Evolutionary conservation across 148 eudicot genomes (phyloP).

Genomic region (Tetragonia tetragonoides): DNA sequence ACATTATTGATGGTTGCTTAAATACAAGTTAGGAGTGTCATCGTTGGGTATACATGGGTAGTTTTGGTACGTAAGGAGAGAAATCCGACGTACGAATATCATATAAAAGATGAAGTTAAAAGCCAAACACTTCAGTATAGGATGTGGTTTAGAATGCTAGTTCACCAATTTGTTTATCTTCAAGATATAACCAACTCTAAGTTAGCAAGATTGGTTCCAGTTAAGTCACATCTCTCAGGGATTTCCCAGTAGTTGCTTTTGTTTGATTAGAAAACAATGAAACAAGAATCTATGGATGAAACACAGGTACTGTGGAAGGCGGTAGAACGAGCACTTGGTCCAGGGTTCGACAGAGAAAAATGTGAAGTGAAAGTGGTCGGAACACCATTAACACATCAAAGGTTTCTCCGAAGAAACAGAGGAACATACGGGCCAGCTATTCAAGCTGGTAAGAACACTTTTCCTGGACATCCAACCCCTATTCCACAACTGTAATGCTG

Average conservation of each 20-base stretch:
- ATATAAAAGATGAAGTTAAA: not conserved
- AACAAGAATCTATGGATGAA: not conserved
- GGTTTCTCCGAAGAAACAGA: constrained; percentile 80
- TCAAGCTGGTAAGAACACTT: constrained; percentile 70
- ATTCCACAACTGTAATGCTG: constrained; percentile 82
- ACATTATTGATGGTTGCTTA: not conserved
- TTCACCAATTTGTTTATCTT: not conserved
- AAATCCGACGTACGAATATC: not conserved
- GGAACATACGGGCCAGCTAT: constrained; percentile 98
- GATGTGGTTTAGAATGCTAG: not conserved
- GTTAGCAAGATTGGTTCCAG: not conserved
- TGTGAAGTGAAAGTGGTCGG: constrained; percentile 89
- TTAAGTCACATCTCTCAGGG: not conserved
- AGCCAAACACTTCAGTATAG: not conserved
- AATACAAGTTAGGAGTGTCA: not conserved
- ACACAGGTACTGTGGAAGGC: constrained; percentile 86
- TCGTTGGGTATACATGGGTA: not conserved
- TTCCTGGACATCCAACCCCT: constrained; percentile 88
- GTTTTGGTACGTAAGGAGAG: not conserved
- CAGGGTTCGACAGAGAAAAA: constrained; percentile 71
- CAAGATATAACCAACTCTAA: not conserved
- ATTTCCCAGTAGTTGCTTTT: not conserved
- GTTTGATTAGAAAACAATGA: not conserved
- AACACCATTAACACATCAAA: constrained; percentile 80
- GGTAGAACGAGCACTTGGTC: constrained; percentile 77